Percentiles rank a stretch among this genome's conserved stretches.
These are phyloP conservation scores for Blastocystis sp. DNA, from an alignment of 352 stramenopile genomes.

Conservation along the genomic window DNA sequence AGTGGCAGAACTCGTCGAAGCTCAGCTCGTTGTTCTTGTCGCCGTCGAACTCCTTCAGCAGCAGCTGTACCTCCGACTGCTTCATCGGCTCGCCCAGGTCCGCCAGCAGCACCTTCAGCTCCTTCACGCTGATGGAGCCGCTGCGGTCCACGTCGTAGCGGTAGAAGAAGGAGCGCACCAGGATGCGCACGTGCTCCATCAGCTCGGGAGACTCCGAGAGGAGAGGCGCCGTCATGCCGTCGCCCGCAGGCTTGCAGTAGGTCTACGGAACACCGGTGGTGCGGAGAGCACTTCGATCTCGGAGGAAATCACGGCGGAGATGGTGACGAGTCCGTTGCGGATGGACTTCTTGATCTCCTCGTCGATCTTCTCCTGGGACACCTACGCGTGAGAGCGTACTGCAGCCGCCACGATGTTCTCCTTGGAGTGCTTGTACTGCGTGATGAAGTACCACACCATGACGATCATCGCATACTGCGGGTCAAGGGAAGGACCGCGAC, in stretches of 20 bases:
- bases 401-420: slow-evolving; percentile 6
- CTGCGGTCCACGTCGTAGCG: slow-evolving; percentile 87
- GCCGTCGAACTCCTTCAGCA: slow-evolving; percentile 85
- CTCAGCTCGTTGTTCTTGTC: slow-evolving; percentile 86
- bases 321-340: slow-evolving; percentile 75
- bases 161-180: slow-evolving; percentile 87
- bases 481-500: not conserved
- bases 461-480: slow-evolving; percentile 17
- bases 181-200: slow-evolving; percentile 79
- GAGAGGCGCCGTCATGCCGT: slow-evolving; percentile 44
- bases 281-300: slow-evolving; percentile 71
- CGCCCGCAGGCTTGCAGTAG: slow-evolving; percentile 2
- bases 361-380: slow-evolving; percentile 76
- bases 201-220: not conserved
- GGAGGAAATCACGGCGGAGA: slow-evolving; percentile 75
- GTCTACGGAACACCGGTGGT: not conserved
- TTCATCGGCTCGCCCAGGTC: slow-evolving; percentile 87
- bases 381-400: slow-evolving; percentile 71
- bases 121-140: slow-evolving; percentile 82
- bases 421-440: slow-evolving; percentile 35
- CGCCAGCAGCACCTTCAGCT: slow-evolving; percentile 86
- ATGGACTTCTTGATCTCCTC: slow-evolving; percentile 76
- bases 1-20: slow-evolving; percentile 84
- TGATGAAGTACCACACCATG: slow-evolving; percentile 62
- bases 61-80: slow-evolving; percentile 78